phyloP scores from a whole-genome alignment of 2,329 filamentous ascomycete species.

The Monosporascus sp. region DNA sequence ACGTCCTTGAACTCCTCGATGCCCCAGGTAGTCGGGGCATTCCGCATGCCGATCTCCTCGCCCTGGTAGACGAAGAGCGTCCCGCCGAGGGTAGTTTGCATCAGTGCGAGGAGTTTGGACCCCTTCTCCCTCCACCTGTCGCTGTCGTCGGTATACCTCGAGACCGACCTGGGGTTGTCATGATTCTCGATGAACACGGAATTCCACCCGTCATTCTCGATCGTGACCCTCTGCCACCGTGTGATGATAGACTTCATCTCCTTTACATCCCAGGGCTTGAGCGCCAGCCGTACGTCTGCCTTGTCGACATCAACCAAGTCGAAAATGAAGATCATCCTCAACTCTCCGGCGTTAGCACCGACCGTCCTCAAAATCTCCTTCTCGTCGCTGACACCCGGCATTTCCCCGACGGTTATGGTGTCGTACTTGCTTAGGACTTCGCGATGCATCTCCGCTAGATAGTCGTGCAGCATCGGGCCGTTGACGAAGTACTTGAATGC shows the following conservation, averaged over 20 bases:
- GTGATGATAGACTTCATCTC: constrained; percentile 34
- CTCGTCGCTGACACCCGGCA: constrained; percentile 57
- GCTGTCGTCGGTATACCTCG: constrained; percentile 47
- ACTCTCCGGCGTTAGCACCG: constrained; percentile 50
- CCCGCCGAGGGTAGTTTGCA: constrained; percentile 48
- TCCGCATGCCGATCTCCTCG: constrained; percentile 61
- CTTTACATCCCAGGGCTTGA: constrained; percentile 42
- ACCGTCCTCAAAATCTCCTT: constrained; percentile 56
- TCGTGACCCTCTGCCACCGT: constrained; percentile 41
- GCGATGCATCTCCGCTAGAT: constrained; percentile 59
- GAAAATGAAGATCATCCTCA: constrained; percentile 68
- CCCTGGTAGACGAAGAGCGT: constrained; percentile 65
- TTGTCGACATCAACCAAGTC: constrained; percentile 59
- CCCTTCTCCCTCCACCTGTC: constrained; percentile 42
- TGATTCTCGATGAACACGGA: constrained; percentile 63
- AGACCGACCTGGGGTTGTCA: constrained; percentile 56
- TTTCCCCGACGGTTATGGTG: constrained; percentile 67
- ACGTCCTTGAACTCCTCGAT: constrained; percentile 56
- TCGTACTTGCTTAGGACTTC: constrained; percentile 55
- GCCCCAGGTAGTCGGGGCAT: constrained; percentile 53
- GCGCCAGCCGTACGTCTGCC: constrained; percentile 37
- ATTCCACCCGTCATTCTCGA: constrained; percentile 53
- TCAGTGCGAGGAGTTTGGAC: constrained; percentile 55
- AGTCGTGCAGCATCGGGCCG: constrained; percentile 65
- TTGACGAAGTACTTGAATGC: constrained; percentile 58